Base-by-base conservation (phyloP, 2,329 filamentous ascomycete genomes). In the Penicillium hordei region DNA sequence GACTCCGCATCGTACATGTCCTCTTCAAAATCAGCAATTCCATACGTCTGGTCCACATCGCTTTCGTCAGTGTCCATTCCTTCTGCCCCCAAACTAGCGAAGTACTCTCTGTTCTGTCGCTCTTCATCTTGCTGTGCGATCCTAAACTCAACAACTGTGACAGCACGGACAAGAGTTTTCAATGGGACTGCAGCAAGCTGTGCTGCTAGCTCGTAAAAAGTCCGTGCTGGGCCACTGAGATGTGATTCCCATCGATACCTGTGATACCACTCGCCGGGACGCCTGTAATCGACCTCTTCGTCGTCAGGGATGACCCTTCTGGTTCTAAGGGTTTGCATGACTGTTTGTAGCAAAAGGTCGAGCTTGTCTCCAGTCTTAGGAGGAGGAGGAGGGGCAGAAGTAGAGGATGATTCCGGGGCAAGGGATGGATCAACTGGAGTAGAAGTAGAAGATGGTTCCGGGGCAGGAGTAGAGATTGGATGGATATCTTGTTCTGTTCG, bases 141-240 rank as follows among this genome's bases (percentile, higher is more conserved):
- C 59, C 68, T 77, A 54, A 69, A 60, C 66, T 87, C 85, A 0
- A 79, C 76, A 36, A 77, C 72, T 45, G 75, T 77, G 0, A 86
- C 82, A 17, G 79, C 81, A 55, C 71, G 73, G 15, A 85, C 67
- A 43, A 87, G 71, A 36, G 77, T 79, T 27, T 78, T 71, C 45
- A 86, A 59, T 12, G 79, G 79, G 34, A 84, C 64, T 7, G 81
- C 84, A 7, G 78, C 78, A 17, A 82, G 66, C 58, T 75, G 75
- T 10, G 83, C 82, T 12, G 78, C 81, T 48, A 78, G 72, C 57
- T 82, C 75, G 63, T 83, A 83, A 57, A 87, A 83, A 0, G 67
- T 56, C 52, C 70, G 79, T 19, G 78, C 80, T 15, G 65, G 65
- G 5, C 76, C 72, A 17, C 78, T 72, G 29, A 87, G 68, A 29